Percentiles rank a stretch among this genome's conserved stretches.
Conservation (phyloP, 2,329 filamentous ascomycete genomes). For the Dothideomycetes sp. region DNA sequence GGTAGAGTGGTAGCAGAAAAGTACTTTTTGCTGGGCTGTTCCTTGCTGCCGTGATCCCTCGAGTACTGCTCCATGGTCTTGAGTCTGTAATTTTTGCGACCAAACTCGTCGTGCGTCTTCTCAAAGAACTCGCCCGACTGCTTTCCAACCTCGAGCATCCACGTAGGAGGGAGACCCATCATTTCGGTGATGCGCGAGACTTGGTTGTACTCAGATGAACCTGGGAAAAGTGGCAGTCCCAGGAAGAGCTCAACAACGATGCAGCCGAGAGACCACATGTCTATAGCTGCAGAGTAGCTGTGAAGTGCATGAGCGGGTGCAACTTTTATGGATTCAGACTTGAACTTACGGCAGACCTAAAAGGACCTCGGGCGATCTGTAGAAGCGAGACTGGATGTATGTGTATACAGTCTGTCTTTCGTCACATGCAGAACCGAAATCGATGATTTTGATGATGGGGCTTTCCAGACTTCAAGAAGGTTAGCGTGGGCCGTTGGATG, state of each 20-base stretch:
- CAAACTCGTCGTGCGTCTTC: constrained; percentile 83
- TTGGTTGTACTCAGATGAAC: constrained; percentile 97
- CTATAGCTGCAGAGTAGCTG: constrained; percentile 86
- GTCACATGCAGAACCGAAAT: constrained; percentile 97
- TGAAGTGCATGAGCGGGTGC: constrained; percentile 20
- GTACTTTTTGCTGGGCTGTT: constrained; percentile 99
- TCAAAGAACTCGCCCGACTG: constrained; percentile 97
- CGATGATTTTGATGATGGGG: constrained; percentile 99
- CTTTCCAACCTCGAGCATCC: constrained; percentile 99
- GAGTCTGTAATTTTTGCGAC: constrained; percentile 76
- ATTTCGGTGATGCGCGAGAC: constrained; percentile 96
- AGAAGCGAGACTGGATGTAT: constrained; percentile 97
- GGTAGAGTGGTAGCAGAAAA: constrained; percentile 89
- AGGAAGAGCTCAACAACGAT: constrained; percentile 97
- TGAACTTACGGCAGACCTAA: constrained; percentile 68
- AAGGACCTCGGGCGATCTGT: constrained; percentile 89
- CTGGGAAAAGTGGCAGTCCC: constrained; percentile 85
- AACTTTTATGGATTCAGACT: too few species aligned
- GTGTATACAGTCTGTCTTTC: constrained; percentile 98
- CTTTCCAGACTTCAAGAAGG: constrained; percentile 60
- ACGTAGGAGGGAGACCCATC: constrained; percentile 89
- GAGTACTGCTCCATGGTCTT: constrained; percentile 99
- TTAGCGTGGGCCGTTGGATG: too few species aligned
- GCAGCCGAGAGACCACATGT: constrained; percentile 99
- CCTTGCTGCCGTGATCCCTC: constrained; percentile 87